Conservation (phyloP, 805 yeast genomes). For the Barnettozyma wickerhamii region DNA sequence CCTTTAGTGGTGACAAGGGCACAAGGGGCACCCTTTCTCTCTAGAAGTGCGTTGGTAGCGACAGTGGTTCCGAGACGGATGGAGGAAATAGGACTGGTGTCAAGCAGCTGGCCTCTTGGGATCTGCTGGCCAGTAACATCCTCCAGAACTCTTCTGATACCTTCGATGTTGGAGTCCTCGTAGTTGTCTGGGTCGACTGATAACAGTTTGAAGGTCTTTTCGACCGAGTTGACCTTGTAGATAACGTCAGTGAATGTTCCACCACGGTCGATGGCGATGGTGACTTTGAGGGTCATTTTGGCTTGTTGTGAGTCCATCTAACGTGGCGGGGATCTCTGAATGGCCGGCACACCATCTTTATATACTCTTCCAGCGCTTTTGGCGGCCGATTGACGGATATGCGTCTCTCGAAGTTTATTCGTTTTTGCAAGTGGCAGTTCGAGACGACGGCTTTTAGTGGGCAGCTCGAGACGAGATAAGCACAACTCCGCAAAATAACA, state of each 20-base stretch:
- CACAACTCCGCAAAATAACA: neutral
- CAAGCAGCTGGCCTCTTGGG: slow-evolving; percentile 29
- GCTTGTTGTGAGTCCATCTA: no score
- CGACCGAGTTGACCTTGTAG: slow-evolving; percentile 37
- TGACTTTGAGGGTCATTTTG: slow-evolving; percentile 11
- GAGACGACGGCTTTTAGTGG: slow-evolving; percentile 3
- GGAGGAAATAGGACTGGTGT: slow-evolving; percentile 34
- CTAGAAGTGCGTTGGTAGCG: slow-evolving; percentile 51
- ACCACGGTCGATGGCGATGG: slow-evolving; percentile 28
- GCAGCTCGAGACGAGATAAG: slow-evolving; percentile 3
- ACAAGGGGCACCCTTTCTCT: slow-evolving; percentile 46
- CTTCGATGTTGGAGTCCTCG: slow-evolving; percentile 48
- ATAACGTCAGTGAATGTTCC: slow-evolving; percentile 47
- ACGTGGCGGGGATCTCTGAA: no score
- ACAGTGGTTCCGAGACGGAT: slow-evolving; percentile 48
- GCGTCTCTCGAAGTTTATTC: no score
- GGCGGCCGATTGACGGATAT: no score
- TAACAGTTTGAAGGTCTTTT: slow-evolving; percentile 40
- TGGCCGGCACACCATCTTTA: no score
- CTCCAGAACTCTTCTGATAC: slow-evolving; percentile 43
- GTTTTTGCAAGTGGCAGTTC: slow-evolving; percentile 2
- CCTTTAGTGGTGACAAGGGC: slow-evolving; percentile 47
- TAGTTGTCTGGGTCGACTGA: slow-evolving; percentile 47
- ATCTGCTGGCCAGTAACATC: slow-evolving; percentile 31
- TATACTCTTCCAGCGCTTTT: no score